phyloP scores from a whole-genome alignment of 2,329 filamentous ascomycete genomes.

The Sporothrix variecibatus region DNA sequence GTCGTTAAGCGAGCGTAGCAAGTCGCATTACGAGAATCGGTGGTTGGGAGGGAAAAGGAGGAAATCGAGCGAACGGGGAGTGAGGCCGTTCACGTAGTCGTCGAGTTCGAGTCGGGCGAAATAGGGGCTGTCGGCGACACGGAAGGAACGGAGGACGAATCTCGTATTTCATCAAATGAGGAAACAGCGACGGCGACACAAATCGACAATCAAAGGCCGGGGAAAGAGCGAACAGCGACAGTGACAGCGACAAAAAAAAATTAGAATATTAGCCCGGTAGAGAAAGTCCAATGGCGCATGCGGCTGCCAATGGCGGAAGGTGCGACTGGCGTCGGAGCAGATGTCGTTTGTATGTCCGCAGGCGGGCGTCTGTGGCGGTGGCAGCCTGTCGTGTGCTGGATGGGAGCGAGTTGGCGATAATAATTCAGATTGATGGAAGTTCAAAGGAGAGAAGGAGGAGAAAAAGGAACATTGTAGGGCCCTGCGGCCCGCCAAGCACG shows the following conservation, averaged over 20 bases:
- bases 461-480: conserved; percentile 11
- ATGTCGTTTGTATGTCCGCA: neutral
- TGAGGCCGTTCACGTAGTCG: neutral
- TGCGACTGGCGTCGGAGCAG: neutral
- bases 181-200: neutral
- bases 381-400: conserved; percentile 5
- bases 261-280: neutral
- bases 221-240: neutral
- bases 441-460: neutral
- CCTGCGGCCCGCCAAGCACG: conserved; percentile 13
- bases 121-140: neutral
- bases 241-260: neutral
- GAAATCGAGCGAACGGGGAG: neutral
- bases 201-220: neutral
- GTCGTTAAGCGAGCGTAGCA: conserved; percentile 2
- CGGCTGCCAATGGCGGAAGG: neutral
- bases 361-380: neutral
- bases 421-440: neutral
- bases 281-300: conserved; percentile 2
- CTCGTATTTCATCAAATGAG: conserved; percentile 6
- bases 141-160: neutral
- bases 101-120: neutral
- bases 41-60: neutral
- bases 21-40: conserved; percentile 16
- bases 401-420: conserved; percentile 1